A percentile compares a stretch with the other conserved stretches of the same genome.
Evolutionary conservation across 495 filamentous ascomycete species (phyloP).

Genomic region (Xylaria acuta): DNA sequence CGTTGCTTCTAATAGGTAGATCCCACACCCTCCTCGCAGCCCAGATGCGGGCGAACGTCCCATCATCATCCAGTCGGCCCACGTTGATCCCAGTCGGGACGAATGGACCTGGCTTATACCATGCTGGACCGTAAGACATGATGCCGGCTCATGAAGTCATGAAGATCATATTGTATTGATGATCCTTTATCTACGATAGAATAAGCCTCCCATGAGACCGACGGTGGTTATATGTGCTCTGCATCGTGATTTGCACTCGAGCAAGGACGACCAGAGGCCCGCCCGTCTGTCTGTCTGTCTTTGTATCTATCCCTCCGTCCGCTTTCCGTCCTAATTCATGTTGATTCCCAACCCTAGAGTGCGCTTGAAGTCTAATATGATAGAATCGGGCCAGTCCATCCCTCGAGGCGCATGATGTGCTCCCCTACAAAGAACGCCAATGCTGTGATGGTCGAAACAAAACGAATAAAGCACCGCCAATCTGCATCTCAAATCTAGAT

Average conservation of each 20-base stretch:
- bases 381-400: slow-evolving; percentile 11
- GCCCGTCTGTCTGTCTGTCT: not conserved
- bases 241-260: not conserved
- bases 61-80: not conserved
- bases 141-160: not conserved
- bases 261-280: not conserved
- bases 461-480: slow-evolving; percentile 14
- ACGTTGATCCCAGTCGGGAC: not conserved
- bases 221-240: not conserved
- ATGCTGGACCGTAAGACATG: not conserved
- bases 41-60: not conserved
- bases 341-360: not conserved
- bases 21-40: not conserved
- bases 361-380: slow-evolving; percentile 19
- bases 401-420: slow-evolving; percentile 13
- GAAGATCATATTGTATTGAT: not conserved
- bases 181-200: slow-evolving; percentile 13
- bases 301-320: not conserved
- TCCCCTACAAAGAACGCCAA: slow-evolving; percentile 22
- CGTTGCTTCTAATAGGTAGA: not conserved
- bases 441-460: slow-evolving; percentile 25
- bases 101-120: not conserved
- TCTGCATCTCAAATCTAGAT: slow-evolving; percentile 24
- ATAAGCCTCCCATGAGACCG: not conserved
- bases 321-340: not conserved